These are phyloP conservation scores for Seiridium unicorne DNA, from an alignment of 2,329 filamentous ascomycete genomes.

Conservation along the genomic window DNA sequence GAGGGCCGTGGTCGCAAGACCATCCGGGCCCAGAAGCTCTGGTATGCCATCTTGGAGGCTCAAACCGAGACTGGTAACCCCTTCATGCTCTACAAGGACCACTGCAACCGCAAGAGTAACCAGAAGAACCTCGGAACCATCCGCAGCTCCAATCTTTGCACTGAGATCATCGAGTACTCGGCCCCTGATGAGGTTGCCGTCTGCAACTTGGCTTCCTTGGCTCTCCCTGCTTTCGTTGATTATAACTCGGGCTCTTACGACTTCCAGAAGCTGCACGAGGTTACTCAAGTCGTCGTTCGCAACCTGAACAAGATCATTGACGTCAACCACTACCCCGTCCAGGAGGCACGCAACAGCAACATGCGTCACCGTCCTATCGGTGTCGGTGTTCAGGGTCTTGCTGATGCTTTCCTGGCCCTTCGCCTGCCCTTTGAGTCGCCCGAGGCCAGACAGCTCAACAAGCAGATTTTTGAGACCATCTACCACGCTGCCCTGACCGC, in stretches of 20 bases:
- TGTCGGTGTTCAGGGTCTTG: conserved; percentile 95
- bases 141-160: conserved; percentile 97
- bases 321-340: conserved; percentile 97
- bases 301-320: conserved; percentile 99
- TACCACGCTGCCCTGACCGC: conserved; percentile 93
- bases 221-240: conserved; percentile 88
- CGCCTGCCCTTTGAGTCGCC: conserved; percentile 96
- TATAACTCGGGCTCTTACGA: conserved; percentile 82
- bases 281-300: conserved; percentile 85
- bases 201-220: conserved; percentile 94
- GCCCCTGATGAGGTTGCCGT: conserved; percentile 98
- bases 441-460: conserved; percentile 91
- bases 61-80: conserved; percentile 99
- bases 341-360: conserved; percentile 92
- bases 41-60: conserved; percentile 97
- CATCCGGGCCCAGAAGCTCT: conserved; percentile 96
- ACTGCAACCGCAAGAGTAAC: conserved; percentile 98
- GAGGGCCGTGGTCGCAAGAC: conserved; percentile 87
- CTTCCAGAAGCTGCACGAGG: conserved; percentile 95
- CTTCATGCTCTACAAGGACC: conserved; percentile 99
- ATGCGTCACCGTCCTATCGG: conserved; percentile 95
- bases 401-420: conserved; percentile 95
- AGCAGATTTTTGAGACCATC: conserved; percentile 98
- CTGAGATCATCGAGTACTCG: conserved; percentile 96
- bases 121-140: conserved; percentile 99